Base-by-base conservation (phyloP, 73 alveolate genomes). In the Blepharisma stoltei region DNA sequence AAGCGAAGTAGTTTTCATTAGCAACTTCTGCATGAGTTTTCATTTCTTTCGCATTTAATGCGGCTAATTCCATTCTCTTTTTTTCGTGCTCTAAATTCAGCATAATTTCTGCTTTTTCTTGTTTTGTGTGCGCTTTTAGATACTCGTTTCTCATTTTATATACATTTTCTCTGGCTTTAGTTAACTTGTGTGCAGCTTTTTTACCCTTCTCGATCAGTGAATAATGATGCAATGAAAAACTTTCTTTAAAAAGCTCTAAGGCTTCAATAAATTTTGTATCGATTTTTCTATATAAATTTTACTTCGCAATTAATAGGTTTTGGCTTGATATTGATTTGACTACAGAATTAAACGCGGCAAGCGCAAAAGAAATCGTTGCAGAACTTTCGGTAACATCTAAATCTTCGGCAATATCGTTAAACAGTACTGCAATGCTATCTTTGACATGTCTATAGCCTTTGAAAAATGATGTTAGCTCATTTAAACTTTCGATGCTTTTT, bases 81-180 rank as follows among this genome's bases (percentile, higher is more conserved):
- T 60, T 38, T 14, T 60, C 73, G 14, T 60, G 46, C 4, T 60
- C 73, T 14, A 60, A 14, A 9, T 38, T n/a, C 18, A 38, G 18
- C 73, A 60, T 60, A 14, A 8, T 14, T 20, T 14, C 73, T 18
- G 73, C 73, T 60, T 60, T 60, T 60, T 60, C 73, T 18, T n/a
- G 46, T 25, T 25, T 60, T 60, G 23, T 14, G 23, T 11, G 23
- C 5, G 73, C 37, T 18, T 14, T 14, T 14, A 60, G 23, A 25
- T 60, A 60, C 18, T 60, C 23, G 14, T 60, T 14, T 25, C 23
- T 60, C 45, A 60, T 8, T 38, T 18, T 25, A 14, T 60, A n/a
- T 18, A 60, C 46, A 14, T n/a, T 18, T 14, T 18, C 23, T 60
- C 73, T 60, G 2, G 73, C 14, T n/a, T 60, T 25, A 14, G 14